Evolutionary conservation across 192 early-diverging fungal genomes (phyloP).

Genomic region (Mortierella hygrophila): DNA sequence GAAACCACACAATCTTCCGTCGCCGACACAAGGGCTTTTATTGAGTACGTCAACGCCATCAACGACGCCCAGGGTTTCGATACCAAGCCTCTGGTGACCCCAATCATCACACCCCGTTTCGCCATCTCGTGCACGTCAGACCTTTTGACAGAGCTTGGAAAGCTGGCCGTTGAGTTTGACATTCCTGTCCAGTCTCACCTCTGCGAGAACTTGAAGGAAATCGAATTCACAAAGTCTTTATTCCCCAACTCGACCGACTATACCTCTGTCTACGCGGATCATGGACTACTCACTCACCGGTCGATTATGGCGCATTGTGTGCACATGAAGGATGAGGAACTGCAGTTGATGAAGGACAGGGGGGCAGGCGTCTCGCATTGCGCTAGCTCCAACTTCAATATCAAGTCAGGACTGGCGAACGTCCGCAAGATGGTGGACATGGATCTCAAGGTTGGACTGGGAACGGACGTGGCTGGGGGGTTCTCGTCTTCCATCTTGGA

Average conservation of each 20-base stretch:
- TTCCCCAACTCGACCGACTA: conserved; percentile 59
- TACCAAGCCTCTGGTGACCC: conserved; percentile 58
- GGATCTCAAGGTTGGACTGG: conserved; percentile 78
- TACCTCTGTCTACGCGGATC: conserved; percentile 70
- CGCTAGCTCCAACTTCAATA: conserved; percentile 81
- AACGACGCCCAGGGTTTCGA: background rate
- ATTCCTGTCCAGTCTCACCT: conserved; percentile 85
- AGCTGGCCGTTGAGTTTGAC: conserved; percentile 67
- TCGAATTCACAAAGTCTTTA: conserved; percentile 63
- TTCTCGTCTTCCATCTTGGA: conserved; percentile 79
- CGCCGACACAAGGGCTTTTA: conserved; percentile 65
- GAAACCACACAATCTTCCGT: conserved; percentile 73
- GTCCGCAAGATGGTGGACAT: conserved; percentile 70
- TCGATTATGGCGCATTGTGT: conserved; percentile 89
- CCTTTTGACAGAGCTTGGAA: conserved; percentile 71
- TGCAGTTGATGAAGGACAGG: conserved; percentile 61
- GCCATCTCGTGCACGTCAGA: conserved; percentile 74
- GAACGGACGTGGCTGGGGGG: conserved; percentile 89
- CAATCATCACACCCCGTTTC: conserved; percentile 89
- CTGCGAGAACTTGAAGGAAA: conserved; percentile 76
- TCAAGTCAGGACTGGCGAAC: conserved; percentile 73
- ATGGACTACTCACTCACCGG: conserved; percentile 70
- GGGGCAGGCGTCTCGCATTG: conserved; percentile 80
- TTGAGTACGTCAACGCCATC: conserved; percentile 53
- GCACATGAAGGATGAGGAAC: conserved; percentile 74